Evolutionary conservation across 2,329 filamentous ascomycete species (phyloP).

Genomic region (Akanthomyces muscarius): DNA sequence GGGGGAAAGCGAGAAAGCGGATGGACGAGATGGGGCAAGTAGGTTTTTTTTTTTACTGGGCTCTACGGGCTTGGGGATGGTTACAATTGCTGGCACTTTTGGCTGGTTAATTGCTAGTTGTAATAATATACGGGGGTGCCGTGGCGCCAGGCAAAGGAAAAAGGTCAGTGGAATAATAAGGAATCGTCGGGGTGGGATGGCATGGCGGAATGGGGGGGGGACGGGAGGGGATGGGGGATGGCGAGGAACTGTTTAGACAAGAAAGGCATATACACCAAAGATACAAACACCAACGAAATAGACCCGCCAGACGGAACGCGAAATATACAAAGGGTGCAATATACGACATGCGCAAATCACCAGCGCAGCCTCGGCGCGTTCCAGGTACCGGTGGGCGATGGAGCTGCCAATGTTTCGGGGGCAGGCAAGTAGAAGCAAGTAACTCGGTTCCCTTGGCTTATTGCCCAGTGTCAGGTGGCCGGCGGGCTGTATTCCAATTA

Average conservation of each 20-base stretch:
- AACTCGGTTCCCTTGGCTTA: not conserved
- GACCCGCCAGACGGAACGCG: not conserved
- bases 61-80: conserved; percentile 24
- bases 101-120: conserved; percentile 17
- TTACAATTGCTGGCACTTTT: conserved; percentile 22
- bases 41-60: conserved; percentile 12
- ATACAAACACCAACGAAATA: conserved; percentile 15
- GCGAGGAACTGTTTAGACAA: conserved; percentile 1
- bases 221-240: not conserved
- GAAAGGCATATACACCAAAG: conserved; percentile 13
- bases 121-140: conserved; percentile 15
- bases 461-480: conserved; percentile 2
- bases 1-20: conserved; percentile 13
- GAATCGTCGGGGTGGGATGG: conserved; percentile 8
- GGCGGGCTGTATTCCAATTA: conserved; percentile 2
- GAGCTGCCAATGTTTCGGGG: not conserved
- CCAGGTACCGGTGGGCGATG: conserved; percentile 7
- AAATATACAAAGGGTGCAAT: conserved; percentile 12
- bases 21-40: conserved; percentile 16
- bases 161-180: conserved; percentile 2
- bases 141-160: conserved; percentile 1
- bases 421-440: not conserved
- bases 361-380: not conserved
- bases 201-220: not conserved
- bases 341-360: not conserved